Percentiles rank a stretch among this genome's conserved stretches.
phyloP scores from a whole-genome alignment of 208 protist species.

The Leptomonas seymouri region DNA sequence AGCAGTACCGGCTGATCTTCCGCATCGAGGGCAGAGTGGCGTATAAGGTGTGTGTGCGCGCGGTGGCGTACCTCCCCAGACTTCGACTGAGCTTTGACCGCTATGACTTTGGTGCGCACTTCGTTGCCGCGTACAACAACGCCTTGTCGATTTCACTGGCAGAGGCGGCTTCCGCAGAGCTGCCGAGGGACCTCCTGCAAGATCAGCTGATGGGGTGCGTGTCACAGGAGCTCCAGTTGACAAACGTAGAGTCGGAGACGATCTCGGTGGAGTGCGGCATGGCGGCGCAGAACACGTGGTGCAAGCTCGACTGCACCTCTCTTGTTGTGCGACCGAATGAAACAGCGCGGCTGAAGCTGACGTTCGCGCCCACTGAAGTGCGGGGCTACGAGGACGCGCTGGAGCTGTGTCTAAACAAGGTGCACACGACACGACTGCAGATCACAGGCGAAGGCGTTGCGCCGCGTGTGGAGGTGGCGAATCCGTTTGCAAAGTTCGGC shows the following conservation, averaged over 20 bases:
- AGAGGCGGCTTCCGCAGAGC: background rate
- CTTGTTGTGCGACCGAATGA: conserved; percentile 86
- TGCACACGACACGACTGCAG: conserved; percentile 76
- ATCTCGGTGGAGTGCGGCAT: conserved; percentile 87
- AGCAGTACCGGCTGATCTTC: conserved; percentile 72
- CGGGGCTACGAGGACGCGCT: conserved; percentile 89
- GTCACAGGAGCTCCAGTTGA: conserved; percentile 70
- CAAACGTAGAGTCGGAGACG: conserved; percentile 91
- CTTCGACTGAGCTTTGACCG: conserved; percentile 86
- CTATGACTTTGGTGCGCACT: conserved; percentile 94
- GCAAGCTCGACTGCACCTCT: conserved; percentile 86
- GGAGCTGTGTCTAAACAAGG: conserved; percentile 94
- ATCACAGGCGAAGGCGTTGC: conserved; percentile 93
- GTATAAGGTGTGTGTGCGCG: conserved; percentile 89
- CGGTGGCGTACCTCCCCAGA: conserved; percentile 80
- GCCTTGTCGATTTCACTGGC: conserved; percentile 10
- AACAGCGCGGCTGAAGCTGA: conserved; percentile 66
- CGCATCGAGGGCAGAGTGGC: conserved; percentile 70
- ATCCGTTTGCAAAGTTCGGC: conserved; percentile 86
- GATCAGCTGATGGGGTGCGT: conserved; percentile 1
- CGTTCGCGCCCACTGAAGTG: conserved; percentile 88
- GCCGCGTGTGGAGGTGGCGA: conserved; percentile 88
- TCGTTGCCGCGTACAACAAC: conserved; percentile 73
- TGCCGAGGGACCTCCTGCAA: background rate
- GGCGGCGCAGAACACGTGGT: conserved; percentile 77